These are phyloP conservation scores for Neurospora sp. DNA, from an alignment of 495 filamentous ascomycete species.

Conservation along the genomic window DNA sequence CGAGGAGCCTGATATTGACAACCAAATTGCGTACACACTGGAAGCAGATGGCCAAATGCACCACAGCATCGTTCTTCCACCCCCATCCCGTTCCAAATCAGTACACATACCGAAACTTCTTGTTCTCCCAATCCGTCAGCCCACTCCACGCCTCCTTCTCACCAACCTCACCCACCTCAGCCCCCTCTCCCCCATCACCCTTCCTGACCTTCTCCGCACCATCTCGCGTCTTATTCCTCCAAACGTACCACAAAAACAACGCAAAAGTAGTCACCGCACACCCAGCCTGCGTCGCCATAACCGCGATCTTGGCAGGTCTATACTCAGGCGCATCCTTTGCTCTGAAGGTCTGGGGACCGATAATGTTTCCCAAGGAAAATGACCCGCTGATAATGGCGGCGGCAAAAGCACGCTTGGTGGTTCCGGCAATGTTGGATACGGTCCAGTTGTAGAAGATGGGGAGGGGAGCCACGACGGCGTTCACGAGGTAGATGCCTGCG, in stretches of 20 bases:
- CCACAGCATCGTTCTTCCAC: neutral
- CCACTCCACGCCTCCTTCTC: slow-evolving; percentile 23
- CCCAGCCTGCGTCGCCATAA: slow-evolving; percentile 30
- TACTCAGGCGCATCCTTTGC: slow-evolving; percentile 48
- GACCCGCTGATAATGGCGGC: slow-evolving; percentile 45
- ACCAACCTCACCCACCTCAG: slow-evolving; percentile 18
- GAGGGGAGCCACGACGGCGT: slow-evolving; percentile 44
- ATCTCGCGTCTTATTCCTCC: slow-evolving; percentile 25
- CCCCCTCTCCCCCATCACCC: too few species aligned
- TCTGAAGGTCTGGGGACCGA: slow-evolving; percentile 60
- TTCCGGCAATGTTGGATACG: slow-evolving; percentile 26
- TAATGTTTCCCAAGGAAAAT: slow-evolving; percentile 57
- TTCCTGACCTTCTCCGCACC: too few species aligned
- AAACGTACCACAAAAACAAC: slow-evolving; percentile 26
- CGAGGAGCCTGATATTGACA: neutral
- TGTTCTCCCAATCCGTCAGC: slow-evolving; percentile 31
- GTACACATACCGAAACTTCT: slow-evolving; percentile 27
- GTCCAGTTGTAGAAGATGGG: slow-evolving; percentile 34
- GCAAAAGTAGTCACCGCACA: slow-evolving; percentile 23
- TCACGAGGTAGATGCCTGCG: slow-evolving; percentile 55
- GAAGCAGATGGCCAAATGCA: neutral
- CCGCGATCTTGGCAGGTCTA: slow-evolving; percentile 51
- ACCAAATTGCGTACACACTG: neutral
- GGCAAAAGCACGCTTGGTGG: slow-evolving; percentile 30
- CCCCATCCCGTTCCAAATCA: slow-evolving; percentile 1